Conservation (phyloP, 768 basidiomycete species). For the Leccinum subtestaceum region DNA sequence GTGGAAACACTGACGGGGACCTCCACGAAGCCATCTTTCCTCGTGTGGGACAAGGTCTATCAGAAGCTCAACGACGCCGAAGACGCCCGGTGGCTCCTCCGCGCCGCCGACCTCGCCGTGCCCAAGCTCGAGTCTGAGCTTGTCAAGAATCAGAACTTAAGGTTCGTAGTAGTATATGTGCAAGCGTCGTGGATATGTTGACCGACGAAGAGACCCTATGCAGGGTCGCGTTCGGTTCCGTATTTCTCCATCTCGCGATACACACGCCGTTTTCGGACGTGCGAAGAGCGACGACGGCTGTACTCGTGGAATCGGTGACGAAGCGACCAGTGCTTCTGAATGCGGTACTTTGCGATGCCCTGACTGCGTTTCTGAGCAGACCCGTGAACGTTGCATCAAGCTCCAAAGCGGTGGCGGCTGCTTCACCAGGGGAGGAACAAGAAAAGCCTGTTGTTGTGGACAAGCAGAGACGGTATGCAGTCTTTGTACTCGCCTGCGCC, state of each 20-base stretch:
- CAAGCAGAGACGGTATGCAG: slow-evolving; percentile 51
- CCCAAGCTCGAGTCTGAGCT: slow-evolving; percentile 49
- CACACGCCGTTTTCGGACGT: slow-evolving; percentile 54
- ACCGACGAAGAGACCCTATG: neutral
- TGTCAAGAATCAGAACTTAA: slow-evolving; percentile 48
- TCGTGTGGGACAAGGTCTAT: slow-evolving; percentile 86
- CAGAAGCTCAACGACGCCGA: slow-evolving; percentile 58
- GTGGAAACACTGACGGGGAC: slow-evolving; percentile 47
- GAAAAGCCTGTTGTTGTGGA: slow-evolving; percentile 40
- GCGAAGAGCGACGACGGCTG: slow-evolving; percentile 44
- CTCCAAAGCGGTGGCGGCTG: slow-evolving; percentile 11
- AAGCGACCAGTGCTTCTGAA: slow-evolving; percentile 48
- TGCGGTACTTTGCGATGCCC: slow-evolving; percentile 56
- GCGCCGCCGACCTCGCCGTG: slow-evolving; percentile 54
- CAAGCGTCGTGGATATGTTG: neutral
- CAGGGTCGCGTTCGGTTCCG: slow-evolving; percentile 62
- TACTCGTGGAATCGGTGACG: slow-evolving; percentile 40
- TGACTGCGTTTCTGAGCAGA: slow-evolving; percentile 46
- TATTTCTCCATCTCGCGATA: slow-evolving; percentile 67
- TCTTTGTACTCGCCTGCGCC: slow-evolving; percentile 51
- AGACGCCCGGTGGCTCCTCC: slow-evolving; percentile 76
- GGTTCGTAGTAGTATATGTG: slow-evolving; percentile 32
- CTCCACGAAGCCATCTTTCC: slow-evolving; percentile 74
- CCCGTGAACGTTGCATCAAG: slow-evolving; percentile 22
- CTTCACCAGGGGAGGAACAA: slow-evolving; percentile 30